Conservation (phyloP, 139 green algal genomes). For the Chlorella sp. region DNA sequence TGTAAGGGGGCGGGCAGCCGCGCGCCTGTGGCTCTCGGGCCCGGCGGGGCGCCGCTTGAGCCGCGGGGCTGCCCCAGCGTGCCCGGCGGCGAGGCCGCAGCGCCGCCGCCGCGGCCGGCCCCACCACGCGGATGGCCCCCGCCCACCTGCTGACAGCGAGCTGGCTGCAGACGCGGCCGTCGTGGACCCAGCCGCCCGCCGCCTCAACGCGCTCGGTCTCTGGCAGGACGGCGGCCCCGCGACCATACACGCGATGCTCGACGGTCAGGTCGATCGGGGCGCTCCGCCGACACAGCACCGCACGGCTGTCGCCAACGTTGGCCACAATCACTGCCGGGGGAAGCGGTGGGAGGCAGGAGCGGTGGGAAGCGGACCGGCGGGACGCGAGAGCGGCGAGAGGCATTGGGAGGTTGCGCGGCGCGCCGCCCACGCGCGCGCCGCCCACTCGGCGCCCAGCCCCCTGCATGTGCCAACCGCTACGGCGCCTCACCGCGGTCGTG, state of each 20-base stretch:
- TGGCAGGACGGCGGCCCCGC: conserved; percentile 22
- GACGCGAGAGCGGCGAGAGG: no score
- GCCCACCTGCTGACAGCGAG: conserved; percentile 63
- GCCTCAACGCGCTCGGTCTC: conserved; percentile 53
- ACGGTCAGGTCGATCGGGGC: conserved; percentile 43
- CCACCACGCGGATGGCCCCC: no score
- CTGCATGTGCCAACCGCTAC: no score
- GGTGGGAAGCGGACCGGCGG: not conserved
- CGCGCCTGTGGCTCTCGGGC: no score
- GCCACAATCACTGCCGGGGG: conserved; percentile 57
- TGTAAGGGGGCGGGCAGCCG: no score
- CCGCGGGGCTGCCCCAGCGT: no score
- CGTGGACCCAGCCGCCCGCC: conserved; percentile 61
- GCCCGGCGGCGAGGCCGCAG: no score
- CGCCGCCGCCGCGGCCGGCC: no score
- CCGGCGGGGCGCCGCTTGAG: no score
- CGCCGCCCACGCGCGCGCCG: no score
- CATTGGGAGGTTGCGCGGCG: no score
- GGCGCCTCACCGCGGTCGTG: conserved; percentile 14
- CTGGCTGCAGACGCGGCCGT: conserved; percentile 77
- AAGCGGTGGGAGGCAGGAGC: not conserved
- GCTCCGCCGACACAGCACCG: conserved; percentile 61
- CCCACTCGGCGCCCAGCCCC: no score
- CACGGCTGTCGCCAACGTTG: conserved; percentile 77
- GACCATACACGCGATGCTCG: conserved; percentile 63